A percentile compares a stretch with the other conserved stretches of the same genome.
These are phyloP conservation scores for Globisporangium barbulae DNA, from an alignment of 352 stramenopile species.

Conservation along the genomic window DNA sequence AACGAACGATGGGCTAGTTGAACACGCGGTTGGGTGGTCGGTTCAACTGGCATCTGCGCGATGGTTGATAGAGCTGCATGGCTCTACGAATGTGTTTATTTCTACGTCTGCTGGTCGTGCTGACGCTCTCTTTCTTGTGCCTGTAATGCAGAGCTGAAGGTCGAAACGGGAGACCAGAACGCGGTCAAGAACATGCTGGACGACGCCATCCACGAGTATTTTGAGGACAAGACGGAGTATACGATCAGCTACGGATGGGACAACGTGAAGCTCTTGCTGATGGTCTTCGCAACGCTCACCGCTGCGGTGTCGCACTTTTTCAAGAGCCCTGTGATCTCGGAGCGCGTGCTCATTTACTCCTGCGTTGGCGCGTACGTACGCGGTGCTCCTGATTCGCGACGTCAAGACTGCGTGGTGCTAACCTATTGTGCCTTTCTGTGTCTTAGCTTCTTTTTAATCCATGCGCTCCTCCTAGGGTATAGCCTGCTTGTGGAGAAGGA, in stretches of 20 bases:
- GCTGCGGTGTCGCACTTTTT: slow-evolving; percentile 71
- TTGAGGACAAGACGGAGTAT: slow-evolving; percentile 54
- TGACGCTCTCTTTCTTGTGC: background rate
- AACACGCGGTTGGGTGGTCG: background rate
- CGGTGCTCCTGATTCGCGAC: background rate
- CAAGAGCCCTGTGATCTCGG: slow-evolving; percentile 52
- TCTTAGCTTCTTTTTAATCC: slow-evolving; percentile 76
- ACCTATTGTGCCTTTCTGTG: background rate
- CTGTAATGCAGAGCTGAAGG: slow-evolving; percentile 39
- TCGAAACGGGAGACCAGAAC: slow-evolving; percentile 83
- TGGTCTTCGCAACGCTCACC: slow-evolving; percentile 61
- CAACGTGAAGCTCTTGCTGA: slow-evolving; percentile 80
- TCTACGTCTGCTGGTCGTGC: background rate
- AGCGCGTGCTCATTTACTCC: slow-evolving; percentile 65
- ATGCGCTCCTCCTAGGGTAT: slow-evolving; percentile 71
- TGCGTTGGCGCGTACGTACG: slow-evolving; percentile 52
- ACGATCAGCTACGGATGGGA: slow-evolving; percentile 75
- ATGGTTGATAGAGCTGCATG: background rate
- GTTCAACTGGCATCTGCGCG: background rate
- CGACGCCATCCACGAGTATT: slow-evolving; percentile 74
- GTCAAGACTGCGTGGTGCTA: background rate
- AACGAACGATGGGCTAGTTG: background rate
- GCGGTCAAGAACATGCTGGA: slow-evolving; percentile 87
- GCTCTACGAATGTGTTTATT: background rate
- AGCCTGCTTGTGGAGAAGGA: slow-evolving; percentile 74